Evolutionary conservation across 23 red algal species (phyloP).

Genomic region (Agarophyton chilense): DNA sequence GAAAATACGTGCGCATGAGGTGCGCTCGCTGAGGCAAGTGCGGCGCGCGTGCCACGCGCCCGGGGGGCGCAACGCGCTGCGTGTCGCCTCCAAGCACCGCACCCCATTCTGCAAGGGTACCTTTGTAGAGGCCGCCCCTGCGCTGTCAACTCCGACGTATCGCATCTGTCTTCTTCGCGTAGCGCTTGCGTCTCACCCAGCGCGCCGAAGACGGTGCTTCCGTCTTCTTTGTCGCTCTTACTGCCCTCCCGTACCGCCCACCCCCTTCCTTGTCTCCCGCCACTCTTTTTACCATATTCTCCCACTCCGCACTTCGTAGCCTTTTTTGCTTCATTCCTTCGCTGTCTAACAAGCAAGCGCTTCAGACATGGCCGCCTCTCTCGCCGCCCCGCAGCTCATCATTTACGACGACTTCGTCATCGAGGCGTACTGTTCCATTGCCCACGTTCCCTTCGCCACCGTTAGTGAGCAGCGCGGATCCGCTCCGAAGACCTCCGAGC

Average conservation of each 20-base stretch:
- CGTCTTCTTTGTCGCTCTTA: too few relatives aligned
- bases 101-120: too few relatives aligned
- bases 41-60: neutral
- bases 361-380: neutral
- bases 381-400: constrained; percentile 17
- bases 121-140: too few relatives aligned
- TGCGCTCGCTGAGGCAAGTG: neutral
- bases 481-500: neutral
- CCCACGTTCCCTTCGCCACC: constrained; percentile 27
- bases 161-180: too few relatives aligned
- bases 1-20: neutral
- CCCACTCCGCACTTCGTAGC: neutral
- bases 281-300: too few relatives aligned
- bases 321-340: neutral
- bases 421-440: constrained; percentile 51
- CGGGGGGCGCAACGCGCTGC: neutral
- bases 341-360: neutral
- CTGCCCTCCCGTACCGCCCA: too few relatives aligned
- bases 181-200: too few relatives aligned
- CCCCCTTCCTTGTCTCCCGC: too few relatives aligned
- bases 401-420: constrained; percentile 43
- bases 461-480: constrained; percentile 9
- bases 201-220: too few relatives aligned
- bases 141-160: too few relatives aligned
- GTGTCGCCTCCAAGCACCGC: too few relatives aligned